Conservation (phyloP, 163 green algal species). For the Trebouxiophyceae sp. region DNA sequence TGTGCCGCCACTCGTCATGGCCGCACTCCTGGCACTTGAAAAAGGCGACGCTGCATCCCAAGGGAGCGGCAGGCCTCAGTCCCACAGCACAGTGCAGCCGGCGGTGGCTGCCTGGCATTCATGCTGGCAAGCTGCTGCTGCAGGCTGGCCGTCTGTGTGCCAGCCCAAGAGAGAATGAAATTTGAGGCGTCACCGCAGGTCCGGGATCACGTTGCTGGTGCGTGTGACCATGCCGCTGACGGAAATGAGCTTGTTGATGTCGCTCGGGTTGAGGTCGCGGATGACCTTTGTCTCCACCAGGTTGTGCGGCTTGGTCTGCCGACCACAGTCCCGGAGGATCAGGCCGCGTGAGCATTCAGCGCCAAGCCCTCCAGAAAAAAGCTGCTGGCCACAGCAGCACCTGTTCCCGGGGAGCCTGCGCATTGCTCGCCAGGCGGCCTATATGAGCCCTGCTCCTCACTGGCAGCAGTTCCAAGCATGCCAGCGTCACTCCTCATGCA, state of each 20-base stretch:
- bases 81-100: background rate
- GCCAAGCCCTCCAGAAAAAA: no score
- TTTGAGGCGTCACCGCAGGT: constrained; percentile 62
- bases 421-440: background rate
- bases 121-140: background rate
- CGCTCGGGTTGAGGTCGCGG: constrained; percentile 90
- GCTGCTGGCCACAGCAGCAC: no score
- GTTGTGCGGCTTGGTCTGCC: constrained; percentile 76
- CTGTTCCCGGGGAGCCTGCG: background rate
- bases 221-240: constrained; percentile 95
- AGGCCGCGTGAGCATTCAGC: no score
- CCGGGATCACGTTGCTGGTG: constrained; percentile 81
- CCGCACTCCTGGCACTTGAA: constrained; percentile 73
- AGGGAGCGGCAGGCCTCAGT: no score
- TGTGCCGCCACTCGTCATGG: constrained; percentile 25
- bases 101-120: no score
- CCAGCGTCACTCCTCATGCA: no score
- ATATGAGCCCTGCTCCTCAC: background rate
- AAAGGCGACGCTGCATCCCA: constrained; percentile 50
- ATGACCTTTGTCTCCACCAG: constrained; percentile 80
- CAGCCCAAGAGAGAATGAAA: no score
- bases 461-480: no score
- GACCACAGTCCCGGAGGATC: no score
- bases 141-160: background rate
- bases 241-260: constrained; percentile 84